These are phyloP conservation scores for Aspergillus melleus DNA, from an alignment of 2,329 filamentous ascomycete genomes.

Conservation along the genomic window DNA sequence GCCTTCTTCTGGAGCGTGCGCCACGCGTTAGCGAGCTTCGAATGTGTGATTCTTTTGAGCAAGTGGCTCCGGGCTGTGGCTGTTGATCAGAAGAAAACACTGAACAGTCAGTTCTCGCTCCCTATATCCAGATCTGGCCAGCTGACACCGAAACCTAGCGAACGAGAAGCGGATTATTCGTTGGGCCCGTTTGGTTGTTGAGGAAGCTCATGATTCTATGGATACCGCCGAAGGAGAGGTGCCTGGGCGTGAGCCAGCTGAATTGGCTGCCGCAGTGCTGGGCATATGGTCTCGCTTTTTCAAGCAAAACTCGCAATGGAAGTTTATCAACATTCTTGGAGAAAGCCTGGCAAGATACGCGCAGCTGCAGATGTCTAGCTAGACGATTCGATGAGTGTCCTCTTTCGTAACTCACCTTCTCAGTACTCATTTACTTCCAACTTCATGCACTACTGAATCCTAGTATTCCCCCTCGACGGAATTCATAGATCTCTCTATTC, in stretches of 20 bases:
- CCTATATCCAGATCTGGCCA: neutral
- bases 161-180: neutral
- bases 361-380: neutral
- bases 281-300: neutral
- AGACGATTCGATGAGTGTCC: neutral
- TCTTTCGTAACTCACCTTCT: neutral
- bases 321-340: neutral
- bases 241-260: neutral
- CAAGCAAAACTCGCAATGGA: neutral
- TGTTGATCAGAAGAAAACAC: neutral
- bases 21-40: neutral
- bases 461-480: no score
- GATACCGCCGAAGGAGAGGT: neutral
- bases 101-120: neutral
- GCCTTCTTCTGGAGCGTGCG: slow-evolving; percentile 3
- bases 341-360: neutral
- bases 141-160: neutral
- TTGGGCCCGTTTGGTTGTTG: neutral
- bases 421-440: neutral
- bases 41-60: neutral
- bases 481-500: no score
- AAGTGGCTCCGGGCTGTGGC: slow-evolving; percentile 1
- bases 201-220: neutral
- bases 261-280: neutral
- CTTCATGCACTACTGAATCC: no score